Evolutionary conservation across 768 basidiomycete genomes (phyloP).

Genomic region (Hericium coralloides): DNA sequence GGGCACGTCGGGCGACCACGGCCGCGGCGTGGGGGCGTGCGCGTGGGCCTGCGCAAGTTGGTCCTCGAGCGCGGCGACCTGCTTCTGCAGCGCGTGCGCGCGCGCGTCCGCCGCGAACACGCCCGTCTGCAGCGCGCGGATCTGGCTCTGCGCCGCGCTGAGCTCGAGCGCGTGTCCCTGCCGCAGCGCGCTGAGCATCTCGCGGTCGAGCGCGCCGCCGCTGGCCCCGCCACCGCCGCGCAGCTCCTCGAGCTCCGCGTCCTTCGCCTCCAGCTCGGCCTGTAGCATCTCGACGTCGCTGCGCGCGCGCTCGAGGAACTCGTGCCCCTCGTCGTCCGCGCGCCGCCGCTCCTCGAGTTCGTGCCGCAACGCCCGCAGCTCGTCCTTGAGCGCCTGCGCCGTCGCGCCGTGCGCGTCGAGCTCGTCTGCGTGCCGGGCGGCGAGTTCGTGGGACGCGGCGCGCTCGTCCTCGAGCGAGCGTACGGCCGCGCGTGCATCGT

Average conservation of each 20-base stretch:
- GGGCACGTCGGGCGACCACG: slow-evolving; percentile 33
- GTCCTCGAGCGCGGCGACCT: slow-evolving; percentile 55
- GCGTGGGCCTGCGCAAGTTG: slow-evolving; percentile 44
- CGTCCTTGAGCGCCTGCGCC: slow-evolving; percentile 41
- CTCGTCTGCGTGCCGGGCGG: slow-evolving; percentile 46
- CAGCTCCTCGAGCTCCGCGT: slow-evolving; percentile 58
- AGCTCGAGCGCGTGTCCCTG: slow-evolving; percentile 78
- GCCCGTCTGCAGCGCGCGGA: slow-evolving; percentile 65
- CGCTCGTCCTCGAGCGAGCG: slow-evolving; percentile 59
- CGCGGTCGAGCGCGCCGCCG: slow-evolving; percentile 57
- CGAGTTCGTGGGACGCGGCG: slow-evolving; percentile 46
- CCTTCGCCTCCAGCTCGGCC: slow-evolving; percentile 48
- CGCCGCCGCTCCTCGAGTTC: slow-evolving; percentile 41
- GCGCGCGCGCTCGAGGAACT: slow-evolving; percentile 53
- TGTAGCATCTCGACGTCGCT: slow-evolving; percentile 67
- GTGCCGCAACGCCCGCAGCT: slow-evolving; percentile 40
- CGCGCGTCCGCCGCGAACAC: slow-evolving; percentile 67
- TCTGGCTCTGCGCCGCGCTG: slow-evolving; percentile 70
- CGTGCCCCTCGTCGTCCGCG: slow-evolving; percentile 51
- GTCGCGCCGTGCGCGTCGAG: slow-evolving; percentile 41
- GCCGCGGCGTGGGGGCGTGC: slow-evolving; percentile 29
- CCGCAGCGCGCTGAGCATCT: slow-evolving; percentile 58
- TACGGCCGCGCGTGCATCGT: slow-evolving; percentile 41
- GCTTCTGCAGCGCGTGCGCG: slow-evolving; percentile 60
- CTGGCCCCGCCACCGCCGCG: slow-evolving; percentile 28